These are phyloP conservation scores for Nephelium lappaceum DNA, from an alignment of 345 rosid genomes.

Conservation along the genomic window DNA sequence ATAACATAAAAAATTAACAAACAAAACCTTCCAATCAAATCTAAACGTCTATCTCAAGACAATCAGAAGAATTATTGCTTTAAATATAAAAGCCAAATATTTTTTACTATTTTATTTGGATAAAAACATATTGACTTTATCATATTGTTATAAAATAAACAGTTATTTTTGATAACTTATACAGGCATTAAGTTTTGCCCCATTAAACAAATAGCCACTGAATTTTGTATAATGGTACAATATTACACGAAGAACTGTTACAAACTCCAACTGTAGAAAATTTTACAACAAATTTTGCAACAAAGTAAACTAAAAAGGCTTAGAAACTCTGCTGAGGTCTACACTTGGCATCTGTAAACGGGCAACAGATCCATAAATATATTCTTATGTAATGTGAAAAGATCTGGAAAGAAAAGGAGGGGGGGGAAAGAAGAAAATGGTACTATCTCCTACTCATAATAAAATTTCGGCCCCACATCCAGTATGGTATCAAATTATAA, in stretches of 20 bases:
- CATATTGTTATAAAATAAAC: neutral
- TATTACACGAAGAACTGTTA: neutral
- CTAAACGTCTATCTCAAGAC: neutral
- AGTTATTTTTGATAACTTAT: neutral
- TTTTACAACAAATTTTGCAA: neutral
- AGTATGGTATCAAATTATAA: neutral
- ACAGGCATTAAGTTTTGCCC: neutral
- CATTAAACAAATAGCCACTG: neutral
- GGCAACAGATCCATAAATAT: neutral
- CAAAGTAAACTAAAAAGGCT: neutral
- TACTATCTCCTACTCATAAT: neutral
- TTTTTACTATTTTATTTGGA: neutral
- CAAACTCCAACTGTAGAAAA: neutral
- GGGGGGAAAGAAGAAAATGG: neutral
- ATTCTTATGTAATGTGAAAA: neutral
- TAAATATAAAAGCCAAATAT: too few relatives aligned
- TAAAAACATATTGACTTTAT: neutral
- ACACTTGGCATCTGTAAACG: neutral
- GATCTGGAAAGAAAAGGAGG: neutral
- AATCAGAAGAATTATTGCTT: neutral
- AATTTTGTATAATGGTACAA: neutral
- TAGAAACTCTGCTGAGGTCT: neutral
- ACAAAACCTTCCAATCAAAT: neutral
- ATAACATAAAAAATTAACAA: neutral
- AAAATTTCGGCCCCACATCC: neutral